Conservation (phyloP, 2,329 filamentous ascomycete genomes). For the Xenoacremonium recifei region DNA sequence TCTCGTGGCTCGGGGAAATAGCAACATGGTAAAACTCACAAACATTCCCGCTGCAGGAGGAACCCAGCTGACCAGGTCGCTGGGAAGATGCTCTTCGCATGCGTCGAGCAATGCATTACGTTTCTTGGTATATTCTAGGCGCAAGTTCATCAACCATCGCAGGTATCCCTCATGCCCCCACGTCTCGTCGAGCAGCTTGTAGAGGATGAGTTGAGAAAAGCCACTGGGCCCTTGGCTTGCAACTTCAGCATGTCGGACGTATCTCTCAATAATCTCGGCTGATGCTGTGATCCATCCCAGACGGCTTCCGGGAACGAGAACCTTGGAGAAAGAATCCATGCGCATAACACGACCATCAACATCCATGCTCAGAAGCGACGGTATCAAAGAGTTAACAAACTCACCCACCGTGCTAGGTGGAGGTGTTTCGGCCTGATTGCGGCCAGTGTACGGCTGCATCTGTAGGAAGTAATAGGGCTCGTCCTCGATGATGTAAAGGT, state of each 20-base stretch:
- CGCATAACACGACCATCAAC: conserved; percentile 84
- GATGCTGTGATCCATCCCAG: conserved; percentile 88
- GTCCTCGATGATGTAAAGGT: conserved; percentile 85
- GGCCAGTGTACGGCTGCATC: conserved; percentile 71
- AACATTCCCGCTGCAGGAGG: conserved; percentile 92
- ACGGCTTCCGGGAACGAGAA: conserved; percentile 78
- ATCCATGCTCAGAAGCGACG: conserved; percentile 77
- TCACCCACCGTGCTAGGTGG: conserved; percentile 62
- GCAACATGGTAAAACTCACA: conserved; percentile 51
- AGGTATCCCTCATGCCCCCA: conserved; percentile 94
- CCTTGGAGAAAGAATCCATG: conserved; percentile 92
- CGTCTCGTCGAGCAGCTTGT: conserved; percentile 86
- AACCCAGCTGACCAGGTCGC: conserved; percentile 73
- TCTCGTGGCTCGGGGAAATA: conserved; percentile 1
- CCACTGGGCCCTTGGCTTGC: conserved; percentile 84
- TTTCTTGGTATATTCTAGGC: conserved; percentile 76
- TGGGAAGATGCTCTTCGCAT: conserved; percentile 75
- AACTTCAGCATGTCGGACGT: conserved; percentile 77
- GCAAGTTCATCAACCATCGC: conserved; percentile 81
- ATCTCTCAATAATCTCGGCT: conserved; percentile 80
- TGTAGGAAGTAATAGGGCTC: conserved; percentile 95
- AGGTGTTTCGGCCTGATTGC: conserved; percentile 47
- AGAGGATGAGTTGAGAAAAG: conserved; percentile 78
- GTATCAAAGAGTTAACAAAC: conserved; percentile 63
- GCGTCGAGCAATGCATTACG: conserved; percentile 75